These are phyloP conservation scores for Sporobolomyces phaffii DNA, from an alignment of 768 basidiomycete genomes.

Conservation along the genomic window DNA sequence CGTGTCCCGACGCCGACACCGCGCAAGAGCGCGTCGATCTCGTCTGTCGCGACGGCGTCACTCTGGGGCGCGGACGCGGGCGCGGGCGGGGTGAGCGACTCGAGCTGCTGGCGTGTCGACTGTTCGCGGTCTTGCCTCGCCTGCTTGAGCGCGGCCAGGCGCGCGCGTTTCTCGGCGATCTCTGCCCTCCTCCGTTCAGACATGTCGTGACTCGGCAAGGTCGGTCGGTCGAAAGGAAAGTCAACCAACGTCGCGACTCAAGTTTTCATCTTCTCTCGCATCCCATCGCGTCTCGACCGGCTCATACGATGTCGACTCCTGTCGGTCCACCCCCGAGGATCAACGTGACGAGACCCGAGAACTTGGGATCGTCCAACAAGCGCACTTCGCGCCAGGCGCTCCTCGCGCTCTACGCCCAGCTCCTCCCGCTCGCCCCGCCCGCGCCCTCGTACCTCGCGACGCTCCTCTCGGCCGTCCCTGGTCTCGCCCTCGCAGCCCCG, in stretches of 20 bases:
- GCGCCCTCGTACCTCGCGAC: background rate
- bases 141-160: slow-evolving; percentile 64
- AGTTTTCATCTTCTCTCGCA: too few species aligned
- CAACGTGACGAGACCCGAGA: slow-evolving; percentile 25
- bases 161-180: slow-evolving; percentile 81
- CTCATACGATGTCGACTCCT: background rate
- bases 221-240: background rate
- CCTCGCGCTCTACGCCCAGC: slow-evolving; percentile 25
- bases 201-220: background rate
- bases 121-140: slow-evolving; percentile 37
- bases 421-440: slow-evolving; percentile 22
- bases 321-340: background rate
- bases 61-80: too few species aligned
- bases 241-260: too few species aligned
- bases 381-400: slow-evolving; percentile 6
- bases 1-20: slow-evolving; percentile 24
- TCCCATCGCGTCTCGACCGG: background rate
- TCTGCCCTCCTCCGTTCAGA: slow-evolving; percentile 52
- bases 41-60: background rate
- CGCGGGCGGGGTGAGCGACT: slow-evolving; percentile 1
- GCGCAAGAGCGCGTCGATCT: slow-evolving; percentile 25
- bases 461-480: background rate
- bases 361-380: slow-evolving; percentile 22
- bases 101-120: background rate
- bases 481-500: background rate